phyloP scores from a whole-genome alignment of 208 protist genomes.

The Trypanosoma melophagium region DNA sequence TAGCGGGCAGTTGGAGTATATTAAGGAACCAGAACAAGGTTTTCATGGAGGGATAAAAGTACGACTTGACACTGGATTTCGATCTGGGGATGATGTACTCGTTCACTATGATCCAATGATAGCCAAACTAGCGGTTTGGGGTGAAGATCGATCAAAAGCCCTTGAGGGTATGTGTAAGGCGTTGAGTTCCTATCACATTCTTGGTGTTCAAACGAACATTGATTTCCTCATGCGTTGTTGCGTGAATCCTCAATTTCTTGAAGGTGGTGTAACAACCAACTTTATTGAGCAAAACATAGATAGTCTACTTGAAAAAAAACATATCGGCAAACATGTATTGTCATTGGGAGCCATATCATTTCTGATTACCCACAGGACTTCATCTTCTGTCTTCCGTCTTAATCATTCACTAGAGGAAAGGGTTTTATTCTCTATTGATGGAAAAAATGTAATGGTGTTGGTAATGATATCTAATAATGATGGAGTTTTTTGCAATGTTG shows the following conservation, averaged over 20 bases:
- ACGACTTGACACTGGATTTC: constrained; percentile 84
- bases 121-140: constrained; percentile 95
- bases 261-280: constrained; percentile 35
- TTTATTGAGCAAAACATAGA: constrained; percentile 43
- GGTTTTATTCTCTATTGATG: constrained; percentile 37
- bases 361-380: constrained; percentile 20
- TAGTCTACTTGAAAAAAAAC: constrained; percentile 28
- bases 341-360: constrained; percentile 34
- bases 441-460: constrained; percentile 27
- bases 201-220: constrained; percentile 93
- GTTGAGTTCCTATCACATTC: constrained; percentile 87
- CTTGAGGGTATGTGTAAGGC: constrained; percentile 65
- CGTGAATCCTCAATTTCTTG: constrained; percentile 17
- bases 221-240: constrained; percentile 36
- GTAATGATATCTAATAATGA: constrained; percentile 26
- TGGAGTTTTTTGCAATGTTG: constrained; percentile 16
- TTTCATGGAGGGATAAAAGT: constrained; percentile 35
- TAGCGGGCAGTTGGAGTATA: constrained; percentile 58
- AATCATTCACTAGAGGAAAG: constrained; percentile 31
- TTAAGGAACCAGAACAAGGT: constrained; percentile 34
- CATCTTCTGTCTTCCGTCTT: constrained; percentile 30
- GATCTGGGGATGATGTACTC: constrained; percentile 73
- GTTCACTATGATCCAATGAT: constrained; percentile 98
- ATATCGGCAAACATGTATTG: constrained; percentile 13
- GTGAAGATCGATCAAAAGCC: constrained; percentile 63